Percentiles rank a stretch among this genome's conserved stretches.
phyloP scores from a whole-genome alignment of 345 rosid genomes.

The Aethionema arabicum region DNA sequence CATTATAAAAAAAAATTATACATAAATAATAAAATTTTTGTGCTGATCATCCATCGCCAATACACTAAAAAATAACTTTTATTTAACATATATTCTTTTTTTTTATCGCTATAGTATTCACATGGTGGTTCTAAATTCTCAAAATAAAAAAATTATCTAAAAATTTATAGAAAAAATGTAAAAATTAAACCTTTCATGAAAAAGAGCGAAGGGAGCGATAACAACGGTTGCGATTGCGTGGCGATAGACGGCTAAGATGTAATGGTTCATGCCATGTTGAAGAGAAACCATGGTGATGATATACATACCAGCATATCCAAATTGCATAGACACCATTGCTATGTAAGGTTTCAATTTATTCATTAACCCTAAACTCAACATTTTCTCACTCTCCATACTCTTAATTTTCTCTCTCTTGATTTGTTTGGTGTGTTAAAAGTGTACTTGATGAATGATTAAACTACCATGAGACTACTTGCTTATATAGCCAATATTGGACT shows the following conservation, averaged over 20 bases:
- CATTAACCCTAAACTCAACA: constrained; percentile 36
- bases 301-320: constrained; percentile 92
- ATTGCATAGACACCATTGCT: constrained; percentile 73
- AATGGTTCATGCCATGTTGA: constrained; percentile 81
- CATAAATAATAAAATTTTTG: no score
- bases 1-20: no score
- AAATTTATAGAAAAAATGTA: neutral
- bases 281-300: constrained; percentile 74
- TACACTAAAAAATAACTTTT: no score
- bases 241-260: constrained; percentile 69
- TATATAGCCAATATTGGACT: constrained; percentile 38
- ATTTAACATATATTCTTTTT: no score
- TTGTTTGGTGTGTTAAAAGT: constrained; percentile 15
- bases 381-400: constrained; percentile 34
- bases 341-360: constrained; percentile 61
- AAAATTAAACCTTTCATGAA: constrained; percentile 62
- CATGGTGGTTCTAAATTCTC: no score
- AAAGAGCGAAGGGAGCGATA: constrained; percentile 78
- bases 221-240: constrained; percentile 68
- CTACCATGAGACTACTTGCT: constrained; percentile 25
- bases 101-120: no score
- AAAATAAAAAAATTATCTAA: neutral
- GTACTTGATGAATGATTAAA: constrained; percentile 27
- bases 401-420: constrained; percentile 16
- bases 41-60: no score